Evolutionary conservation across 495 filamentous ascomycete species (phyloP).

Genomic region (Talaromyces trachyspermus): DNA sequence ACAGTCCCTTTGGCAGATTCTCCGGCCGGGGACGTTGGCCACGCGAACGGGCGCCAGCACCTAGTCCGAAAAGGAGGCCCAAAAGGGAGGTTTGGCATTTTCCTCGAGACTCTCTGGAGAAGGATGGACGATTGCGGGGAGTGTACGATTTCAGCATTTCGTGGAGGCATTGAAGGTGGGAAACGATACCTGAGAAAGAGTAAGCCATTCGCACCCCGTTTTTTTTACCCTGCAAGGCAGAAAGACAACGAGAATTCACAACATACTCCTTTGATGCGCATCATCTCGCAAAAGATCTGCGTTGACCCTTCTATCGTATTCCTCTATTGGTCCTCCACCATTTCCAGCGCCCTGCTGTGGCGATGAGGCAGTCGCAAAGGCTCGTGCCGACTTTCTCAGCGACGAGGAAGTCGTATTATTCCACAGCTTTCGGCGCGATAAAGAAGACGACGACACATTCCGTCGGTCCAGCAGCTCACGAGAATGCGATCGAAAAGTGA

Average conservation of each 20-base stretch:
- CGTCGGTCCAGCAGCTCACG: too few relatives aligned
- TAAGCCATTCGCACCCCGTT: not conserved
- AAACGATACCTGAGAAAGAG: conserved; percentile 64
- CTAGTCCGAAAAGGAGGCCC: conserved; percentile 63
- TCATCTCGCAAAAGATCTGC: conserved; percentile 72
- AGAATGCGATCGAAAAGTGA: too few relatives aligned
- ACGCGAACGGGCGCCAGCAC: conserved; percentile 24
- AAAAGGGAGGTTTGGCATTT: conserved; percentile 54
- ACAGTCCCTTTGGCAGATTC: conserved; percentile 78
- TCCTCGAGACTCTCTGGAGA: conserved; percentile 62
- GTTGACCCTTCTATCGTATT: conserved; percentile 77
- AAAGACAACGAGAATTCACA: not conserved
- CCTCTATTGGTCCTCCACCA: conserved; percentile 63
- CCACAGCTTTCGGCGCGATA: too few relatives aligned
- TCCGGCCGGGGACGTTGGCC: conserved; percentile 49
- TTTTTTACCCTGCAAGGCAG: not conserved
- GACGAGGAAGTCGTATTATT: too few relatives aligned
- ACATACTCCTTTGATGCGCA: conserved; percentile 77
- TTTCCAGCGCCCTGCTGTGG: conserved; percentile 2
- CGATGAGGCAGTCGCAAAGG: not conserved
- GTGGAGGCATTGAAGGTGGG: conserved; percentile 81
- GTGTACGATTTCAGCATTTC: conserved; percentile 70
- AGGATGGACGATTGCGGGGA: conserved; percentile 67
- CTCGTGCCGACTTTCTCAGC: not conserved
- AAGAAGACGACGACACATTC: too few relatives aligned